Conservation (phyloP, 2,329 filamentous ascomycete genomes). For the Exserohilum rostratum region DNA sequence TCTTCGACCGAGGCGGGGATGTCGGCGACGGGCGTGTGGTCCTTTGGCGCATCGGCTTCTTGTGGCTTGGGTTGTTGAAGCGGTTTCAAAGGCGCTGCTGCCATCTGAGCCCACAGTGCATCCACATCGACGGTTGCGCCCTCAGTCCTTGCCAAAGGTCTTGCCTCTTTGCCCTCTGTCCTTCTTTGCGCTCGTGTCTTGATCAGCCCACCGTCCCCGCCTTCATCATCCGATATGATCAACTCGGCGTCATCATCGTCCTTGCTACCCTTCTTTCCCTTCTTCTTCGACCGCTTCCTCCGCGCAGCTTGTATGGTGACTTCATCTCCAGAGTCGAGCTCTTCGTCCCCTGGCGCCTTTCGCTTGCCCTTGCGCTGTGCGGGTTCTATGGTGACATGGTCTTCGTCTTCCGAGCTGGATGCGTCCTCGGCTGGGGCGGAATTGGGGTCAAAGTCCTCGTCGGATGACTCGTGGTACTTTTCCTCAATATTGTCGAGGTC, state of each 20-base stretch:
- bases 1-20: constrained; percentile 26
- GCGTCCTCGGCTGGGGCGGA: constrained; percentile 58
- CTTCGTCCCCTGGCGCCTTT: constrained; percentile 38
- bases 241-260: constrained; percentile 29
- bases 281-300: constrained; percentile 57
- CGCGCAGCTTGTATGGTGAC: constrained; percentile 67
- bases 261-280: constrained; percentile 33
- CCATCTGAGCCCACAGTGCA: constrained; percentile 72
- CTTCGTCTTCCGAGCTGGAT: constrained; percentile 57
- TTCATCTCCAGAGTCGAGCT: constrained; percentile 69
- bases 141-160: constrained; percentile 58
- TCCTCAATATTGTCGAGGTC: constrained; percentile 37
- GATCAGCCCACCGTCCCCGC: constrained; percentile 65
- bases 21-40: constrained; percentile 15
- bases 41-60: constrained; percentile 11
- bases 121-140: constrained; percentile 75
- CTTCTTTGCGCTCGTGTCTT: constrained; percentile 76
- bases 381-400: constrained; percentile 32
- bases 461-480: constrained; percentile 69
- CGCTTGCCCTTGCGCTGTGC: constrained; percentile 37
- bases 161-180: constrained; percentile 66
- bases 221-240: constrained; percentile 50
- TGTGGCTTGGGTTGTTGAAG: constrained; percentile 21
- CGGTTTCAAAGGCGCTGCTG: constrained; percentile 51
- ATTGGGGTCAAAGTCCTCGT: constrained; percentile 76